Evolutionary conservation across 495 filamentous ascomycete species (phyloP).

Genomic region (Penicillium fimorum): DNA sequence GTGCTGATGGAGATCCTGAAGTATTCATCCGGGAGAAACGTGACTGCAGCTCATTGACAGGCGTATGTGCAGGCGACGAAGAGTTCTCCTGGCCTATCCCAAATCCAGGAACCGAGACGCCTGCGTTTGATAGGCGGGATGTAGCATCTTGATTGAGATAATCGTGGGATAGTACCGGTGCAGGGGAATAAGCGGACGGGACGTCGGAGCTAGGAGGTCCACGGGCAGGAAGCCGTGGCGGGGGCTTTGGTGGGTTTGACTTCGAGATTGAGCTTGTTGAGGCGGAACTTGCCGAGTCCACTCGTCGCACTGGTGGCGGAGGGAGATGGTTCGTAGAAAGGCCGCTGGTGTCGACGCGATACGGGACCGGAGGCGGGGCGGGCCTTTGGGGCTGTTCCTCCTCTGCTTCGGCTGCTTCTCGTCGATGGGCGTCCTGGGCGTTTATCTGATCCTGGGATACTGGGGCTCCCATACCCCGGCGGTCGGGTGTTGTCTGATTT

Average conservation of each 20-base stretch:
- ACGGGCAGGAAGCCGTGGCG: constrained; percentile 75
- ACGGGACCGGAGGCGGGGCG: constrained; percentile 61
- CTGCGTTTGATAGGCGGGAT: constrained; percentile 67
- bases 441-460: constrained; percentile 41
- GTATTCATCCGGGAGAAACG: constrained; percentile 60
- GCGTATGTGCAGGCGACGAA: constrained; percentile 21
- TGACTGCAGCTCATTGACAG: constrained; percentile 65
- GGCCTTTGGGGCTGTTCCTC: constrained; percentile 44
- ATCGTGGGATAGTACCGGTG: constrained; percentile 33
- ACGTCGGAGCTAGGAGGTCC: constrained; percentile 49
- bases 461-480: constrained; percentile 49
- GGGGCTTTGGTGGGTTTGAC: constrained; percentile 53
- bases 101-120: constrained; percentile 78
- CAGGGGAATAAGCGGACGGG: constrained; percentile 51
- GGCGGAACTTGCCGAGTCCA: constrained; percentile 43
- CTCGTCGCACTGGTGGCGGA: constrained; percentile 62
- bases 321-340: constrained; percentile 66
- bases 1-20: constrained; percentile 22
- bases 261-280: constrained; percentile 35
- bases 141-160: constrained; percentile 68
- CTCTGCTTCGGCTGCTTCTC: constrained; percentile 34
- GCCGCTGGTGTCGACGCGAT: constrained; percentile 67
- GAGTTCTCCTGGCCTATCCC: constrained; percentile 57
- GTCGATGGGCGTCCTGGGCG: constrained; percentile 30
- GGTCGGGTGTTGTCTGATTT: constrained; percentile 49